Evolutionary conservation across 176 grass and related monocot genomes (phyloP).

Genomic region (Rhynchospora breviuscula): DNA sequence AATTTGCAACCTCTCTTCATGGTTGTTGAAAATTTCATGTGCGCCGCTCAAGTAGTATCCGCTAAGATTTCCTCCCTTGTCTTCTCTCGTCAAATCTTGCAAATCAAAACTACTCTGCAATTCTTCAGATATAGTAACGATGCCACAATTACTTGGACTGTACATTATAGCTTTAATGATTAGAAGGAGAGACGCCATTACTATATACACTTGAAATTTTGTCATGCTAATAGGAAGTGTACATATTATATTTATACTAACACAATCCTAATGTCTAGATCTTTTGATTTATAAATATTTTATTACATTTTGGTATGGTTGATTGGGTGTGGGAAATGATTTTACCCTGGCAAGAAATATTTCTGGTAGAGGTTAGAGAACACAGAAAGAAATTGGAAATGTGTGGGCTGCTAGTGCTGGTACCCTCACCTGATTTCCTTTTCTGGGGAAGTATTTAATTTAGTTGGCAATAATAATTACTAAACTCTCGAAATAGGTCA

Average conservation of each 20-base stretch:
- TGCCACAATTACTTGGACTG: neutral
- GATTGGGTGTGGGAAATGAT: conserved; percentile 2
- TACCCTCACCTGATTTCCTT: neutral
- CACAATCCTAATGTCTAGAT: neutral
- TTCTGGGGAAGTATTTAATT: conserved; percentile 10
- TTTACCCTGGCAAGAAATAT: neutral
- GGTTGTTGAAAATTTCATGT: neutral
- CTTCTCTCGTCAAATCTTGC: conserved; percentile 15
- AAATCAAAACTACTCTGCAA: neutral
- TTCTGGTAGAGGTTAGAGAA: conserved; percentile 5
- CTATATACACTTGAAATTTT: neutral
- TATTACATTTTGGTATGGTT: conserved; percentile 8
- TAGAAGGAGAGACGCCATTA: conserved; percentile 67
- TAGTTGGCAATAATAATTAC: neutral
- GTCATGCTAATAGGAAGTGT: neutral
- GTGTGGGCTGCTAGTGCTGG: neutral
- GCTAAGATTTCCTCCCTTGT: neutral
- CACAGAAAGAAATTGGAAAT: neutral
- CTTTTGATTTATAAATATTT: conserved; percentile 3
- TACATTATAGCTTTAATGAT: conserved; percentile 40
- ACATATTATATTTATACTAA: neutral
- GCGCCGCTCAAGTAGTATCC: neutral
- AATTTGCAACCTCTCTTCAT: conserved; percentile 40
- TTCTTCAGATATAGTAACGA: neutral
- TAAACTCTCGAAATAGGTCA: neutral